These are phyloP conservation scores for Xenoacremonium recifei DNA, from an alignment of 2,329 filamentous ascomycete species.

Conservation along the genomic window DNA sequence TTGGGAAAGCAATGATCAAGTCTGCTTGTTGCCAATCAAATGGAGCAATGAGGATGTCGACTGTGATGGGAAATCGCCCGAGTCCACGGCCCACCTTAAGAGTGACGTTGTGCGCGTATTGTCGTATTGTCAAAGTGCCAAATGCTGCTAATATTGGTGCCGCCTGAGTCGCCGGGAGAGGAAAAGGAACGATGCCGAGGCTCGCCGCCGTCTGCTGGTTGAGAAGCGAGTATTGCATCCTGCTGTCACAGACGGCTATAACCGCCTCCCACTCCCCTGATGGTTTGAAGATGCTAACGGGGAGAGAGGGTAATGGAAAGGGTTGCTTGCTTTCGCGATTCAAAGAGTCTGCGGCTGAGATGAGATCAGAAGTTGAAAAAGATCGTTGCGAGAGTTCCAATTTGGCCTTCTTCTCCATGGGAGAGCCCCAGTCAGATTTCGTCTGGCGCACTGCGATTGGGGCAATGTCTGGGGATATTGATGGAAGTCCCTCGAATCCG, in stretches of 20 bases:
- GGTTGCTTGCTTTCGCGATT: neutral
- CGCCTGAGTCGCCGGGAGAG: neutral
- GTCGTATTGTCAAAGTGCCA: neutral
- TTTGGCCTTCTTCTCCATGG: neutral
- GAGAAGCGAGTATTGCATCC: constrained; percentile 1
- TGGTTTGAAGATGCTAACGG: constrained; percentile 2
- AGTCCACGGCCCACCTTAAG: neutral
- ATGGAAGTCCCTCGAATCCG: neutral
- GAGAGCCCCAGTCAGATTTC: neutral
- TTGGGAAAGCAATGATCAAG: too few species aligned
- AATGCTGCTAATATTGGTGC: neutral
- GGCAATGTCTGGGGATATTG: neutral
- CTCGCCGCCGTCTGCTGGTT: neutral
- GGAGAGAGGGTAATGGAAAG: neutral
- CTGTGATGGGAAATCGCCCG: constrained; percentile 1
- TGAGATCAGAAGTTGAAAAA: neutral
- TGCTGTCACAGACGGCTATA: neutral
- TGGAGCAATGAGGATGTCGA: constrained; percentile 8
- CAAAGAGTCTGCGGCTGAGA: neutral
- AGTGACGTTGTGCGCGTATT: neutral
- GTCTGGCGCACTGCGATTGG: neutral
- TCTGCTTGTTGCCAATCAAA: too few species aligned
- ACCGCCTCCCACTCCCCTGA: constrained; percentile 3
- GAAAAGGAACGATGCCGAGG: constrained; percentile 2
- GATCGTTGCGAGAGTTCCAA: too few species aligned